phyloP scores from a whole-genome alignment of 1,284 basidiomycete species.

The Apiotrichum montevideense region DNA sequence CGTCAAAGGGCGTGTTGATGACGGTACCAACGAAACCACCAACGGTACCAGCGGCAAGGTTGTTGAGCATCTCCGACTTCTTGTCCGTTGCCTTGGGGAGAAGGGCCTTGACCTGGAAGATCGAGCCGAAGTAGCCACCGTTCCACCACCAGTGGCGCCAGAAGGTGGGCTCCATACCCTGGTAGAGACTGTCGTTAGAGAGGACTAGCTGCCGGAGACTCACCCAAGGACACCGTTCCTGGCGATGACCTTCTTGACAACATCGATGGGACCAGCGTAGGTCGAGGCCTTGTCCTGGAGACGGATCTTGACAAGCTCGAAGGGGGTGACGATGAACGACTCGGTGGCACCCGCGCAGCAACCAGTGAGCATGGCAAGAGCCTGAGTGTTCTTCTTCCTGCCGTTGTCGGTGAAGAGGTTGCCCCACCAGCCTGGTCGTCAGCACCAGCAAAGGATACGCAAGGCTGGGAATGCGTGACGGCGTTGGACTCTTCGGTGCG shows the following conservation, averaged over 20 bases:
- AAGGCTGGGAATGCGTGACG: too few relatives aligned
- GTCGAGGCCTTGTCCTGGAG: constrained; percentile 86
- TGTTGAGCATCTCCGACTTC: constrained; percentile 73
- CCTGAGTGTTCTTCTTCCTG: constrained; percentile 77
- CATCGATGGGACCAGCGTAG: constrained; percentile 85
- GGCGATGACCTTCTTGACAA: constrained; percentile 68
- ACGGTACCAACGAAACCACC: constrained; percentile 81
- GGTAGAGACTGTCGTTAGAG: constrained; percentile 40
- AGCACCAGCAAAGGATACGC: not conserved
- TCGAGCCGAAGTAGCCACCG: constrained; percentile 87
- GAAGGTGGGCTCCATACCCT: constrained; percentile 91
- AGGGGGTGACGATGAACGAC: constrained; percentile 79
- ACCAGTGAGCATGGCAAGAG: constrained; percentile 80
- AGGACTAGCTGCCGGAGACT: constrained; percentile 40
- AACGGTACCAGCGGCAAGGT: constrained; percentile 81
- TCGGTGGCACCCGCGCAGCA: constrained; percentile 93
- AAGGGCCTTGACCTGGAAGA: constrained; percentile 70
- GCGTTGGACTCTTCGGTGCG: too few relatives aligned
- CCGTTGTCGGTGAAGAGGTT: constrained; percentile 55
- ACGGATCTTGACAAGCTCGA: constrained; percentile 93
- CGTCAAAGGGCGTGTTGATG: constrained; percentile 57
- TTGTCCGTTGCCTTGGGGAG: constrained; percentile 78
- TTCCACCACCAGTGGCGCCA: constrained; percentile 89
- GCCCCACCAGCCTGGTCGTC: constrained; percentile 91
- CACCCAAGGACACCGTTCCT: constrained; percentile 76